Conservation (phyloP, 345 rosid genomes). For the Corchorus olitorius region DNA sequence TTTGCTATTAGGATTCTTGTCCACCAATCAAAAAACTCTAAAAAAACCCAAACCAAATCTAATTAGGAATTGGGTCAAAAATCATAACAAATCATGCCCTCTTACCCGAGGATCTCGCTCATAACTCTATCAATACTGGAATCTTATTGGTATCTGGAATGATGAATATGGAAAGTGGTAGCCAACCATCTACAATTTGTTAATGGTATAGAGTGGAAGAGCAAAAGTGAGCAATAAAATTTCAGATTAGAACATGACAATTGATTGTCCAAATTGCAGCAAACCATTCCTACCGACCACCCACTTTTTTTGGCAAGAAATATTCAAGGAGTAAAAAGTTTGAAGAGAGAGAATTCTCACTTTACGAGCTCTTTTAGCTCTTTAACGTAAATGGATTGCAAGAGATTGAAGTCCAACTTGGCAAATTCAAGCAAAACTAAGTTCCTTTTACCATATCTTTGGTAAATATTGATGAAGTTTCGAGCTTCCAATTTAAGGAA, state of each 20-base stretch:
- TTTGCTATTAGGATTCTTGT: no score
- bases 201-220: not conserved
- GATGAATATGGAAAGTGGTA: not conserved
- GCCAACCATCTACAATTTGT: not conserved
- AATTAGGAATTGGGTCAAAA: no score
- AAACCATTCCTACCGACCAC: no score
- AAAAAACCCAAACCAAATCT: no score
- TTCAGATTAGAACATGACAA: not conserved
- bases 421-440: not conserved
- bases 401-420: not conserved
- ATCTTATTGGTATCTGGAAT: slow-evolving; percentile 66
- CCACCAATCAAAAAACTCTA: no score
- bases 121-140: slow-evolving; percentile 45
- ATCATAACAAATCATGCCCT: slow-evolving; percentile 39
- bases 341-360: no score
- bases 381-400: not conserved
- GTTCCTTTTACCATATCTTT: not conserved
- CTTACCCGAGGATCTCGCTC: slow-evolving; percentile 60
- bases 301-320: no score
- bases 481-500: not conserved
- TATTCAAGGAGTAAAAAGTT: no score
- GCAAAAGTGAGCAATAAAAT: not conserved
- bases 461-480: not conserved
- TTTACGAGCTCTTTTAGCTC: slow-evolving; percentile 10
- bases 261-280: not conserved